phyloP scores from a whole-genome alignment of 148 eudicot genomes.

The Cornus suecica region DNA sequence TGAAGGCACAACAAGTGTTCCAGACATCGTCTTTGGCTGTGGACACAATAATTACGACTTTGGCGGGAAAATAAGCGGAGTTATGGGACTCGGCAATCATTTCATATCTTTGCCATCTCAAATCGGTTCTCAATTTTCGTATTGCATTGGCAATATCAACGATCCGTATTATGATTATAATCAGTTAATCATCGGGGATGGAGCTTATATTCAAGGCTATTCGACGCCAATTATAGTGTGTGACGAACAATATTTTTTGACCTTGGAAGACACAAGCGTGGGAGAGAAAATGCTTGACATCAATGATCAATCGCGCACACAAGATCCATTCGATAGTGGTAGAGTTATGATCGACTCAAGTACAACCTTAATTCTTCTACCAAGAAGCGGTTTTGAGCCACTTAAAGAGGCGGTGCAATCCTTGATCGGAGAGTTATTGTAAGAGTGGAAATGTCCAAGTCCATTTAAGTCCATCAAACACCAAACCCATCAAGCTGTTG shows the following conservation, averaged over 20 bases:
- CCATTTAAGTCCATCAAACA: no score
- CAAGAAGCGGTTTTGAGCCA: neutral
- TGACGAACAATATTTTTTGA: neutral
- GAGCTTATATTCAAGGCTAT: slow-evolving; percentile 12
- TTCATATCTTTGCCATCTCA: neutral
- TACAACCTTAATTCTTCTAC: neutral
- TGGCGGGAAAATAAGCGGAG: neutral
- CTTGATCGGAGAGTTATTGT: slow-evolving; percentile 14
- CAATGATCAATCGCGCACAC: slow-evolving; percentile 4
- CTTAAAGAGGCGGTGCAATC: slow-evolving; percentile 17
- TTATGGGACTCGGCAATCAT: slow-evolving; percentile 6
- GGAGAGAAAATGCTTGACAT: slow-evolving; percentile 18
- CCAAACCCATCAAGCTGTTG: no score
- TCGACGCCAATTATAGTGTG: slow-evolving; percentile 10
- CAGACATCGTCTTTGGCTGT: slow-evolving; percentile 10
- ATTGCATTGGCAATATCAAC: slow-evolving; percentile 17
- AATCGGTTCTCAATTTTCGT: slow-evolving; percentile 11
- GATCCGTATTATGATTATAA: slow-evolving; percentile 15
- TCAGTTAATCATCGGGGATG: slow-evolving; percentile 9
- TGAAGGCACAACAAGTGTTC: neutral
- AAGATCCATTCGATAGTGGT: neutral
- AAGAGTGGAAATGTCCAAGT: no score
- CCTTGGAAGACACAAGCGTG: slow-evolving; percentile 22
- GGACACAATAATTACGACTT: neutral
- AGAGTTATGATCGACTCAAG: slow-evolving; percentile 26